Evolutionary conservation across 106 monocot species (phyloP).

Genomic region (Dactylorhiza incarnata): DNA sequence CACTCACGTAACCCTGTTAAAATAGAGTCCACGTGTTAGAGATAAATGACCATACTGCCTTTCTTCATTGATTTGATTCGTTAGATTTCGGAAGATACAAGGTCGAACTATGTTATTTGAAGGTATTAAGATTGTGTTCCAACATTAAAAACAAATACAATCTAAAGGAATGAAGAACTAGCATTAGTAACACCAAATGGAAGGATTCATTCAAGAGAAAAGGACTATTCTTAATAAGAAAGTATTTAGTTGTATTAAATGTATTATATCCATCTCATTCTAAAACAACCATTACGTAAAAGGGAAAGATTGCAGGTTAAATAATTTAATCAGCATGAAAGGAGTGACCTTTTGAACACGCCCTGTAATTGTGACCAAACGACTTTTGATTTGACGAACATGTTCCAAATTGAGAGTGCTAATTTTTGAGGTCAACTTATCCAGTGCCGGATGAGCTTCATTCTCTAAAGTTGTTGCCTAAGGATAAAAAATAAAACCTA

Average conservation of each 20-base stretch:
- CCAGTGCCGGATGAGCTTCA: slow-evolving; percentile 75
- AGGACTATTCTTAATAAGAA: not conserved
- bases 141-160: not conserved
- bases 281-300: not conserved
- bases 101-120: not conserved
- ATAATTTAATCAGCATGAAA: not conserved
- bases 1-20: too few relatives aligned
- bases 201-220: not conserved
- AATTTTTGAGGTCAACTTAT: slow-evolving; percentile 71
- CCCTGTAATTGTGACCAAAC: slow-evolving; percentile 58
- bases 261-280: not conserved
- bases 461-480: slow-evolving; percentile 58
- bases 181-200: not conserved
- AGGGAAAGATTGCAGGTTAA: not conserved
- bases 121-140: not conserved
- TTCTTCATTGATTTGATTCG: not conserved
- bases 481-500: not conserved
- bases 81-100: not conserved
- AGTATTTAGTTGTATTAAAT: not conserved
- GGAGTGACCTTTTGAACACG: slow-evolving; percentile 67
- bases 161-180: not conserved
- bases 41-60: too few relatives aligned
- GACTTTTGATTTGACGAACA: slow-evolving; percentile 75
- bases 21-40: not conserved
- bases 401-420: slow-evolving; percentile 78